Evolutionary conservation across 768 basidiomycete genomes (phyloP).

Genomic region (Xanthoconium stramineum): DNA sequence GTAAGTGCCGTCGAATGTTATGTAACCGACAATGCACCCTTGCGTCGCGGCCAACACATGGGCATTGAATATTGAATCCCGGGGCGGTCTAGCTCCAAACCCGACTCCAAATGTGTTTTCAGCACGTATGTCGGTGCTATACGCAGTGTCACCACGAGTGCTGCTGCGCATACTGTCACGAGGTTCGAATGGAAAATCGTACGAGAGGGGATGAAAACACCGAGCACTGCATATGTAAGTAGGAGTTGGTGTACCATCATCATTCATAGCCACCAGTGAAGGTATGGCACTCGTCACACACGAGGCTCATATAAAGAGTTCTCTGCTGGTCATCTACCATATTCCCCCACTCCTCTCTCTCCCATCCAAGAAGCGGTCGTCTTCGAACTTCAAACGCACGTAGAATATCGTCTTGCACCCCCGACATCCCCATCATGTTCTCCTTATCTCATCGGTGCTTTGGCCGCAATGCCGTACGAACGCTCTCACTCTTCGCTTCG

Average conservation of each 20-base stretch:
- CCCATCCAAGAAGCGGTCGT: background rate
- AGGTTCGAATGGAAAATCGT: conserved; percentile 2
- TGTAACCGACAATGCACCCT: no score
- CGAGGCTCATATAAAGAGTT: conserved; percentile 2
- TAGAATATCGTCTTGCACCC: background rate
- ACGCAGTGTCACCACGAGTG: background rate
- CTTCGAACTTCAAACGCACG: background rate
- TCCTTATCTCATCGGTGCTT: background rate
- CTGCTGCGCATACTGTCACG: conserved; percentile 2
- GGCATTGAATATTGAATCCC: background rate
- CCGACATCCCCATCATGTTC: conserved; percentile 7
- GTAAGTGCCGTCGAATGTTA: no score
- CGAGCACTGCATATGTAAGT: background rate
- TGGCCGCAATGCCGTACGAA: conserved; percentile 1
- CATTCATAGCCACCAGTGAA: conserved; percentile 9
- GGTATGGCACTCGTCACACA: background rate
- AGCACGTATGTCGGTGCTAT: background rate
- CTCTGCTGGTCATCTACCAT: background rate
- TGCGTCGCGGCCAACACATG: no score
- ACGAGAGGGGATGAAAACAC: conserved; percentile 3
- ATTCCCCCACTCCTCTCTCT: background rate
- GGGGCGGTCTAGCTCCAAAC: background rate
- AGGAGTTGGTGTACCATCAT: background rate
- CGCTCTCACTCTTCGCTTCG: background rate
- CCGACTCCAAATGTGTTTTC: background rate